Evolutionary conservation across 2,329 filamentous ascomycete genomes (phyloP).

Genomic region (Daldinia sp.): DNA sequence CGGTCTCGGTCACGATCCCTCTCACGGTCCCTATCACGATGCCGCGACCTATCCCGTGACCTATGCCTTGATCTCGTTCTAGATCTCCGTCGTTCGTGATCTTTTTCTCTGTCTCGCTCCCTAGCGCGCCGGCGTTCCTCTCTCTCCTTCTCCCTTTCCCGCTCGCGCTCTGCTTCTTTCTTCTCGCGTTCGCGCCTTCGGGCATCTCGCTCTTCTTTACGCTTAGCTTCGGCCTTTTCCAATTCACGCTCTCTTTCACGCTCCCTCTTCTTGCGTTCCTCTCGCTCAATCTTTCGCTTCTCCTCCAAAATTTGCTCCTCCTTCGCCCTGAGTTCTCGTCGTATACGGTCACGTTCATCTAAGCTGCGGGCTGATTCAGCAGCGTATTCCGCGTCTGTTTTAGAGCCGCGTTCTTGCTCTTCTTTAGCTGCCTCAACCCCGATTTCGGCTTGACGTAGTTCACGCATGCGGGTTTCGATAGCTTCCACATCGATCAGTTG

Average conservation of each 20-base stretch:
- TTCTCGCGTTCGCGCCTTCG: constrained; percentile 59
- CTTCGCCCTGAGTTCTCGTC: constrained; percentile 70
- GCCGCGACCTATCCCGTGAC: constrained; percentile 51
- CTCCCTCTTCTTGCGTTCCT: constrained; percentile 66
- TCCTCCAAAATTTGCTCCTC: constrained; percentile 72
- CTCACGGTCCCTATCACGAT: constrained; percentile 51
- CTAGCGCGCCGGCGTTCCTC: constrained; percentile 63
- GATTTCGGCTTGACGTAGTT: constrained; percentile 74
- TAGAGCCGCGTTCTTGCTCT: constrained; percentile 74
- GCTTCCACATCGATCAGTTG: constrained; percentile 74
- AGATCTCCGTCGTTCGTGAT: constrained; percentile 52
- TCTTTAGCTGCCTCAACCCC: constrained; percentile 75
- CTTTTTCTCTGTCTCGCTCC: constrained; percentile 54
- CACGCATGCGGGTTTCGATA: constrained; percentile 77
- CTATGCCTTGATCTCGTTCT: constrained; percentile 49
- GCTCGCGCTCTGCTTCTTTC: constrained; percentile 53
- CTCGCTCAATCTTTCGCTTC: constrained; percentile 68
- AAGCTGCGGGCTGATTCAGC: constrained; percentile 72
- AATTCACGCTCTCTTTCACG: constrained; percentile 62
- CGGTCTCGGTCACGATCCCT: constrained; percentile 52
- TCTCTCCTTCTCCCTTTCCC: constrained; percentile 65
- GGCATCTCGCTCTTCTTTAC: constrained; percentile 64
- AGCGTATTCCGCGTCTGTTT: constrained; percentile 80
- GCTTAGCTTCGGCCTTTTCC: constrained; percentile 63
- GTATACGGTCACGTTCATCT: constrained; percentile 70